Evolutionary conservation across 768 basidiomycete genomes (phyloP), one percentile per base, ranked within the genome.

Genomic region (Lactarius akahatsu): DNA sequence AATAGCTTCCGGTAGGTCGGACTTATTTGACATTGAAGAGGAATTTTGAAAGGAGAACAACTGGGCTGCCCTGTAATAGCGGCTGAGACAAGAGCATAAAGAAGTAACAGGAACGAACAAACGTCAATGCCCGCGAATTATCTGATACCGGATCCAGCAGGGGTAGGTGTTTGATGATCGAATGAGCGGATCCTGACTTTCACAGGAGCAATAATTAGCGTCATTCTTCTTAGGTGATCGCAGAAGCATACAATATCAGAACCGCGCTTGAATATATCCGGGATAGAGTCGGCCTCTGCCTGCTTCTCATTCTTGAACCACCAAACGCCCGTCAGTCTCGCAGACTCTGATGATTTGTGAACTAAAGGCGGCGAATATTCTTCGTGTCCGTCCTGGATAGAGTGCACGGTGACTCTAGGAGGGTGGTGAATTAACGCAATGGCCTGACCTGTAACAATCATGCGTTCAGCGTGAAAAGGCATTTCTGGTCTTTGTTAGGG

Each of bases 1-100:
- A 61, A 94, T 89, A 45, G 85, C 76, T 54, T 80, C 76, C n/a
- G 91, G 90, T 23, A 83, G 74, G 7, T 78, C 75, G 28, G 79
- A 75, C 70, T 81, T 81, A 52, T 77, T 75, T 32, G 74, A 74
- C 38, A 79, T 83, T 16, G 83, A 84, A 63, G 86, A 85, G 11
- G 85, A 83, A 45, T 86, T 86, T 77, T 91, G 88, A 73, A 92
- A 92, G 47, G 90, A 88, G 74, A 94, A 94, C 47, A 93, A 77
- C 77, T 92, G 88, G 62, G 87, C 87, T 9, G 88, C 87, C 64
- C 92, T 93, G 38, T 57, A 74, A 50, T 11, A 34, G 6, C 11
- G 8, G 40, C 63, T 68, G 52, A 64, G 58, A 61, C 41, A 47
- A 58, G 38, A 15, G 45, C 64, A 63, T 56, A 40, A 62, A n/a